Evolutionary conservation across 306 rosid genomes (phyloP).

Genomic region (Argentina anserina): DNA sequence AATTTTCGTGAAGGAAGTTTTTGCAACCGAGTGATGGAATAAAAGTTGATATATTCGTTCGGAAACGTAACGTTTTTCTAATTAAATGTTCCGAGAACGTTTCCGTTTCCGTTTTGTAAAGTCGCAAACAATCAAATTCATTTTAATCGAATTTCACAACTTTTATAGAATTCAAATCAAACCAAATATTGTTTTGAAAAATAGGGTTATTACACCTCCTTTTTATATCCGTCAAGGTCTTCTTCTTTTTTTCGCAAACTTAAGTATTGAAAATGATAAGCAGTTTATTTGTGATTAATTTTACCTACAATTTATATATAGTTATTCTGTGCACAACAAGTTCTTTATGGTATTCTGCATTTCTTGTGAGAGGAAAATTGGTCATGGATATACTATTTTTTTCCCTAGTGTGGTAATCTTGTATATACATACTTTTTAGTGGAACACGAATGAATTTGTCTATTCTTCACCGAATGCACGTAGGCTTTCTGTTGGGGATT

Average conservation of each 20-base stretch:
- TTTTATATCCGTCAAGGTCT: neutral
- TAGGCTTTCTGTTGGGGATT: neutral
- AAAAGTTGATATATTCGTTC: too few species aligned
- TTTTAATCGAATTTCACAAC: too few species aligned
- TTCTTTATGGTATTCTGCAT: neutral
- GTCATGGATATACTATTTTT: neutral
- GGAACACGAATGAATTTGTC: neutral
- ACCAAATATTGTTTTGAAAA: too few species aligned
- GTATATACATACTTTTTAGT: neutral
- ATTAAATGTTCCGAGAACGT: too few species aligned
- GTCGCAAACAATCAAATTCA: too few species aligned
- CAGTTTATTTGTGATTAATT: neutral
- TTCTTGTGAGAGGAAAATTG: neutral
- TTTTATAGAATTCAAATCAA: too few species aligned
- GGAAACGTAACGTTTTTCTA: too few species aligned
- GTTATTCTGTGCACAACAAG: neutral
- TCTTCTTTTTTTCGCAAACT: conserved; percentile 11
- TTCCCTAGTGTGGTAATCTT: neutral
- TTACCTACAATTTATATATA: neutral
- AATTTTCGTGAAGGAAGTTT: too few species aligned
- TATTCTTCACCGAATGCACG: neutral
- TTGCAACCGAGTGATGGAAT: too few species aligned
- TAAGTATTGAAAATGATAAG: conserved; percentile 14
- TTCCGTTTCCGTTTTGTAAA: too few species aligned
- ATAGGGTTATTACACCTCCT: too few species aligned